Percentiles rank a stretch among this genome's conserved stretches.
Conservation (phyloP, 1,284 basidiomycete species). For the Cutaneotrichosporon mucoides region DNA sequence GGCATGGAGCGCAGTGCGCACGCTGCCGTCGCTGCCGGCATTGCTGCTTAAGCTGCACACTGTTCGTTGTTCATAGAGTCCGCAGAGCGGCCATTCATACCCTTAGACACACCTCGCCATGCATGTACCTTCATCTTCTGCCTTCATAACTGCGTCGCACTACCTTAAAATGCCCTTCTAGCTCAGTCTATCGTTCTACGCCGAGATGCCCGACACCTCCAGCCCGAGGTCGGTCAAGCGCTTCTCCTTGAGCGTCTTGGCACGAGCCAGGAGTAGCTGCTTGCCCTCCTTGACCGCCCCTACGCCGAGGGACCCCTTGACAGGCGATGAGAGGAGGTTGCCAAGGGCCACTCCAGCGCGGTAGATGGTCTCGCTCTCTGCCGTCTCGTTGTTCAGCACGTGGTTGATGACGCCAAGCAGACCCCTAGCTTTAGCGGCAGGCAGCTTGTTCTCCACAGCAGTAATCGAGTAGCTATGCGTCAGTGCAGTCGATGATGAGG, state of each 20-base stretch:
- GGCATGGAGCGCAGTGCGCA: conserved; percentile 48
- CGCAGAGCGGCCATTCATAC: not conserved
- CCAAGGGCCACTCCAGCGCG: conserved; percentile 80
- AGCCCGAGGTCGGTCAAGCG: conserved; percentile 43
- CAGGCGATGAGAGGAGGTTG: conserved; percentile 57
- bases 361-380: conserved; percentile 79
- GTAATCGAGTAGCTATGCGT: conserved; percentile 49
- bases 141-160: no score
- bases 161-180: no score
- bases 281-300: conserved; percentile 39
- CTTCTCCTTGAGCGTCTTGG: conserved; percentile 42
- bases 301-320: conserved; percentile 38
- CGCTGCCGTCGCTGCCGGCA: conserved; percentile 35
- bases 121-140: conserved; percentile 13
- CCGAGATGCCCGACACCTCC: conserved; percentile 34
- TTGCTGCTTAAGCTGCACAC: conserved; percentile 11
- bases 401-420: conserved; percentile 28
- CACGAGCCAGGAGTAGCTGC: conserved; percentile 28
- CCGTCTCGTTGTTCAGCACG: conserved; percentile 61
- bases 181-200: not conserved
- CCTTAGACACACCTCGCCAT: conserved; percentile 11
- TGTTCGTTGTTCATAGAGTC: conserved; percentile 1
- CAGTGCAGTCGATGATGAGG: not conserved
- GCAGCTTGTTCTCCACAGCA: conserved; percentile 40
- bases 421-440: conserved; percentile 21